Percentiles rank a stretch among this genome's conserved stretches.
phyloP scores from a whole-genome alignment of 2,329 filamentous ascomycete genomes.

The Cercospora nicotianae region DNA sequence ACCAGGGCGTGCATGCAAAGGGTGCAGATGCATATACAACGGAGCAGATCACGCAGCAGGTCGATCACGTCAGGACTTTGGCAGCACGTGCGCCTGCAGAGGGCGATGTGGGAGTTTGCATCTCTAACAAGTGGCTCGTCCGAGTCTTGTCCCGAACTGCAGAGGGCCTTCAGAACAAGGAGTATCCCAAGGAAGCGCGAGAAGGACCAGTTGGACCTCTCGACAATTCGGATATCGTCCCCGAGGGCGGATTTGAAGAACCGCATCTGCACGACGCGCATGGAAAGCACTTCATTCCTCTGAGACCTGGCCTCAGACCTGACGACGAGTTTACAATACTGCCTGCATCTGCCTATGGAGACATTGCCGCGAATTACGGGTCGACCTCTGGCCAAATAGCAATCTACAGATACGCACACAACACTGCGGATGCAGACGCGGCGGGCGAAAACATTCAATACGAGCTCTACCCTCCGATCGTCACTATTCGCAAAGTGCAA shows the following conservation, averaged over 20 bases:
- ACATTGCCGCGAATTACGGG: slow-evolving; percentile 81
- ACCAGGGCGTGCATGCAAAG: slow-evolving; percentile 15
- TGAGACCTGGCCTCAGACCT: slow-evolving; percentile 65
- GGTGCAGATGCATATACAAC: slow-evolving; percentile 28
- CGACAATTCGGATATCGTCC: slow-evolving; percentile 80
- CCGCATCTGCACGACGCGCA: slow-evolving; percentile 30
- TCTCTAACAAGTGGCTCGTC: slow-evolving; percentile 77
- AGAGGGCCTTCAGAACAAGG: slow-evolving; percentile 56
- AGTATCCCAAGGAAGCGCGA: slow-evolving; percentile 58
- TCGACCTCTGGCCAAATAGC: slow-evolving; percentile 62
- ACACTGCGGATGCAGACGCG: slow-evolving; percentile 64
- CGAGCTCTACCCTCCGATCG: slow-evolving; percentile 80
- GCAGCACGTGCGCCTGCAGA: slow-evolving; percentile 59
- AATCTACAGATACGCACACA: slow-evolving; percentile 74
- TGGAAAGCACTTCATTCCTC: slow-evolving; percentile 60
- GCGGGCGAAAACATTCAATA: slow-evolving; percentile 68
- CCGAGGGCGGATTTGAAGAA: slow-evolving; percentile 32
- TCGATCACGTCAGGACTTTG: slow-evolving; percentile 66
- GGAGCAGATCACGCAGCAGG: slow-evolving; percentile 61
- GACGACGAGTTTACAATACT: slow-evolving; percentile 75
- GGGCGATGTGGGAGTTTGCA: slow-evolving; percentile 72
- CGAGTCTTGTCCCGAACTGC: slow-evolving; percentile 67
- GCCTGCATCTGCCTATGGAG: slow-evolving; percentile 75
- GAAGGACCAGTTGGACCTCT: slow-evolving; percentile 73
- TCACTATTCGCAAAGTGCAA: slow-evolving; percentile 79